Evolutionary conservation across 257 asterid species (phyloP).

Genomic region (Jaltomata sinuosa): DNA sequence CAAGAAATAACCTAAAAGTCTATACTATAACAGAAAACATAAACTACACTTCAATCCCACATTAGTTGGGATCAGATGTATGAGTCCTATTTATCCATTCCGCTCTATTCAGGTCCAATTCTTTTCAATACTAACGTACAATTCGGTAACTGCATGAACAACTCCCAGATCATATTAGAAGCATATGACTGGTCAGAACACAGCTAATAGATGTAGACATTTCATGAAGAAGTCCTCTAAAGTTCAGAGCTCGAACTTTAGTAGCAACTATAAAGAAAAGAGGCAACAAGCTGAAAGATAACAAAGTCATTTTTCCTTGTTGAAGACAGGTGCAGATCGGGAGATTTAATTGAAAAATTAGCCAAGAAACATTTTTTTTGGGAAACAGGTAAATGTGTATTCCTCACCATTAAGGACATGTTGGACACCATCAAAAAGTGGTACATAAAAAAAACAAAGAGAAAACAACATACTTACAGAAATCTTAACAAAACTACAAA

Average conservation of each 20-base stretch:
- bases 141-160: background rate
- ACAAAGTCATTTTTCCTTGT: background rate
- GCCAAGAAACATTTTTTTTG: too few species aligned
- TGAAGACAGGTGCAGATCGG: background rate
- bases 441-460: too few species aligned
- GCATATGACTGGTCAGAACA: background rate
- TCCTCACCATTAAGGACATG: too few species aligned
- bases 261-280: background rate
- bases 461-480: too few species aligned
- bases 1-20: background rate
- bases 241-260: background rate
- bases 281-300: background rate
- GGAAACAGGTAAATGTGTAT: too few species aligned
- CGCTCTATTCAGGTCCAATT: background rate
- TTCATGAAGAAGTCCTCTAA: background rate
- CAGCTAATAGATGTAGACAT: background rate
- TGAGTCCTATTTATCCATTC: background rate
- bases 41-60: background rate
- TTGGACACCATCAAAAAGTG: too few species aligned
- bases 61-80: background rate
- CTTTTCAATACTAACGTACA: background rate
- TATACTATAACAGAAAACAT: background rate
- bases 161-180: background rate
- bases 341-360: background rate
- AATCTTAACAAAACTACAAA: too few species aligned